Base-by-base conservation (phyloP, 2,329 filamentous ascomycete genomes). In the Paecilomyces sp. region DNA sequence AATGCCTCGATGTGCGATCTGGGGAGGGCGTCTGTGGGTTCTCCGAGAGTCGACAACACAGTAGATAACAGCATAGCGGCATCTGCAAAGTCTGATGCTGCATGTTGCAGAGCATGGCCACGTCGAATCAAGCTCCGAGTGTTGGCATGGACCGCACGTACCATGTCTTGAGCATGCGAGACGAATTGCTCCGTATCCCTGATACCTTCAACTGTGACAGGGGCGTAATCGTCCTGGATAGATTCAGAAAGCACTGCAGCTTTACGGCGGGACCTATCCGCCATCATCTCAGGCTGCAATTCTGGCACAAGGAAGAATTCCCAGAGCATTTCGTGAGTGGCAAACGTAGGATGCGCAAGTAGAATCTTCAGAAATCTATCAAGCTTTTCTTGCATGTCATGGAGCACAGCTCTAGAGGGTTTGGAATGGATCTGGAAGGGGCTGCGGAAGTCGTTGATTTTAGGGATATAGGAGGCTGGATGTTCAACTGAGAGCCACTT, bases 261-360 rank as follows among this genome's bases (percentile, higher is more conserved):
- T 75, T 99, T 99, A 62, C 92, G 85, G 58, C 87, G 86, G 63
- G 90, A 96, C 56, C 94, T 86, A 72, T 96, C 88, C 57, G 90
- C 88, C 82, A 97, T 93, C 85, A 92, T 91, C 22, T 91, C 87
- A 0, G 90, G 84, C 71, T 96, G 91, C 56, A 99, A 85, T 66
- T 99, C 94, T 1, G 94, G 94, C 12, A 99, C 92, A 0, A 99
- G 83, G 75, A 99, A 96, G 77, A 99, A 99, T 68, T 99, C 94
- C 95, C 94, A 99, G 1, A 99, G 83, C 83, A 97, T 91, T 77
- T 99, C 94, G 70, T 99, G 95, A 0, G 91, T 96, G 0, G 91
- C 85, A 71, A 99, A 97, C 0, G 94, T 97, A 3, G 93, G 89
- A 70, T 99, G 94, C 8, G 85, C 82, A 28, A 99, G 82, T 63